phyloP scores from a whole-genome alignment of 495 filamentous ascomycete genomes.

The Aspergillus affinis region DNA sequence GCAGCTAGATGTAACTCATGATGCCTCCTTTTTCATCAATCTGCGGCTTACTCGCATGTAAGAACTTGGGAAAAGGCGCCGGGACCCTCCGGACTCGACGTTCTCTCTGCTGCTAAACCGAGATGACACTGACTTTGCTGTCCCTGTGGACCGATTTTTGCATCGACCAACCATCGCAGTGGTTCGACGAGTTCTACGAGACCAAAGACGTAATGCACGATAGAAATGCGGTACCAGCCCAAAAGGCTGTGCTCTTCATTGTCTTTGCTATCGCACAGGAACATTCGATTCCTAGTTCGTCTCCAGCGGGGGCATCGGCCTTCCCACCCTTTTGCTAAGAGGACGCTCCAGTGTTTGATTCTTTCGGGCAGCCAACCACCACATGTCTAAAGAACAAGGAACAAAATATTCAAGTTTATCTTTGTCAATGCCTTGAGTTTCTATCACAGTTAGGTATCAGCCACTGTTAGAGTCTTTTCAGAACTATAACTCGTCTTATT shows the following conservation, averaged over 20 bases:
- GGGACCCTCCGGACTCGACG: background rate
- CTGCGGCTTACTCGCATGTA: no score
- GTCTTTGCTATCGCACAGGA: constrained; percentile 6
- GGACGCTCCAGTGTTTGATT: constrained; percentile 1
- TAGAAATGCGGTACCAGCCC: background rate
- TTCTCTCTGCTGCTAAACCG: background rate
- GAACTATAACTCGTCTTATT: constrained; percentile 9
- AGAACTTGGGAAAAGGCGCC: no score
- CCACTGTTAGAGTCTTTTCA: constrained; percentile 14
- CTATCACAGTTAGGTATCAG: constrained; percentile 11
- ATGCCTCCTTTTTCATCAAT: no score
- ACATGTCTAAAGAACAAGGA: constrained; percentile 6
- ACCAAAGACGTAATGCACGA: constrained; percentile 18
- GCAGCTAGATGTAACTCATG: no score
- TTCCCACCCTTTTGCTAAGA: no score
- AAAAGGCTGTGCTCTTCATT: constrained; percentile 11
- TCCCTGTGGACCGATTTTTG: constrained; percentile 27
- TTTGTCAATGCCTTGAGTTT: constrained; percentile 12
- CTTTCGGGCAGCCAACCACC: constrained; percentile 9
- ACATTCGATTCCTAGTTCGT: background rate
- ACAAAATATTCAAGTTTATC: constrained; percentile 9
- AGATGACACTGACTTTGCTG: constrained; percentile 21
- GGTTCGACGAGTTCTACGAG: constrained; percentile 24
- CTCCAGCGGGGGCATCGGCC: background rate
- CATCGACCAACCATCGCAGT: constrained; percentile 21